Evolutionary conservation across 2,329 filamentous ascomycete genomes (phyloP).

Genomic region (Aspergillus alliaceus): DNA sequence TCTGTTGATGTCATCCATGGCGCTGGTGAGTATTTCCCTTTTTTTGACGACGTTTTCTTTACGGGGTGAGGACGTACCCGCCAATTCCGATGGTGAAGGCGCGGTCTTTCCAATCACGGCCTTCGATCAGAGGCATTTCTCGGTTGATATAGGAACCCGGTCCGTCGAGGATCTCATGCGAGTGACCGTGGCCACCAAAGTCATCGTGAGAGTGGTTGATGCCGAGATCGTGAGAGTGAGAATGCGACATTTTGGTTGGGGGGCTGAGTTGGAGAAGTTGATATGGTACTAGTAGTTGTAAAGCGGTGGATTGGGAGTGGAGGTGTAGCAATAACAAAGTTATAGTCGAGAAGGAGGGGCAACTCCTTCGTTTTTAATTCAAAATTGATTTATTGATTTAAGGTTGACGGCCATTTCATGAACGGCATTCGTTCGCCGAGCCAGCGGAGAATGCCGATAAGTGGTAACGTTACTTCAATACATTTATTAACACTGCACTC

Average conservation of each 20-base stretch:
- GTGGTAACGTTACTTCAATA: too few species aligned
- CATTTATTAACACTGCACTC: background rate
- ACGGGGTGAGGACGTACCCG: constrained; percentile 61
- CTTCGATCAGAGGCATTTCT: constrained; percentile 91
- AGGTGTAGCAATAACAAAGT: too few species aligned
- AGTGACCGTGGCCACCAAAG: constrained; percentile 76
- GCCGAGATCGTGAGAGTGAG: constrained; percentile 40
- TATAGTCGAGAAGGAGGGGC: background rate
- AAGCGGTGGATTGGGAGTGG: background rate
- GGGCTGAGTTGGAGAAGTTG: background rate
- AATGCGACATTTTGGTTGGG: constrained; percentile 32
- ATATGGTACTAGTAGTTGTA: background rate
- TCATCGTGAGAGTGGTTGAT: constrained; percentile 54
- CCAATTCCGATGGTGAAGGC: constrained; percentile 98
- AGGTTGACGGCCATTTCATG: background rate
- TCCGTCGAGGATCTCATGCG: constrained; percentile 91
- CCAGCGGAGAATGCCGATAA: background rate
- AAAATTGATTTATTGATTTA: background rate
- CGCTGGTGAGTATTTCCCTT: background rate
- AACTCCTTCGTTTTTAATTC: background rate
- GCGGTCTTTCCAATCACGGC: constrained; percentile 80
- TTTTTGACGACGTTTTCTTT: background rate
- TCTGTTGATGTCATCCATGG: constrained; percentile 55
- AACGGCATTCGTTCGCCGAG: background rate
- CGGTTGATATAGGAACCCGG: constrained; percentile 86